Evolutionary conservation across 257 asterid genomes (phyloP).

Genomic region (Craterostigma plantagineum): DNA sequence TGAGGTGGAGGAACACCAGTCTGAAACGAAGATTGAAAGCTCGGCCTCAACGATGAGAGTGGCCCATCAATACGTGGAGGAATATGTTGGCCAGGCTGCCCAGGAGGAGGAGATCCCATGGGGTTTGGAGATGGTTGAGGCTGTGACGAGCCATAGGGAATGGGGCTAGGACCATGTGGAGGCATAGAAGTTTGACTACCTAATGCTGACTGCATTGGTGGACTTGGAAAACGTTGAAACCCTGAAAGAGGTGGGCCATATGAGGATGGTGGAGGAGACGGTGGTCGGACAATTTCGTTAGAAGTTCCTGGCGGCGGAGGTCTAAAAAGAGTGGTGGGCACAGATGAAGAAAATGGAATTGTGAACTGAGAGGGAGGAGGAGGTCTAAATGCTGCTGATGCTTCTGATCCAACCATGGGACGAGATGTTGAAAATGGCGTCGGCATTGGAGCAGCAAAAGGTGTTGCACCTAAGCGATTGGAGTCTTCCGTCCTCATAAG

Average conservation of each 20-base stretch:
- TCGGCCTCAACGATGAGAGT: constrained; percentile 26
- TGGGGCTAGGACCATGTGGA: constrained; percentile 26
- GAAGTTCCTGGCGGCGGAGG: too few relatives aligned
- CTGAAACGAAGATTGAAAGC: constrained; percentile 43
- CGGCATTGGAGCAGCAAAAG: constrained; percentile 32
- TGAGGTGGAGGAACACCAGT: constrained; percentile 38
- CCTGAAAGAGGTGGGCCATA: constrained; percentile 47
- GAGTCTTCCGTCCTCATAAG: constrained; percentile 63
- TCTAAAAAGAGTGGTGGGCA: too few relatives aligned
- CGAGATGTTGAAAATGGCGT: constrained; percentile 42
- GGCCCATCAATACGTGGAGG: constrained; percentile 26
- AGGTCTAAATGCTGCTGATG: constrained; percentile 29
- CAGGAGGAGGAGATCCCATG: constrained; percentile 62
- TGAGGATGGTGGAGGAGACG: constrained; percentile 25
- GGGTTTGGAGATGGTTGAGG: constrained; percentile 27
- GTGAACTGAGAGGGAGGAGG: constrained; percentile 21
- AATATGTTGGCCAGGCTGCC: constrained; percentile 7
- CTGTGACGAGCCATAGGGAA: constrained; percentile 17
- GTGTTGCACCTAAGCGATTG: constrained; percentile 26
- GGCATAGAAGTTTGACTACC: constrained; percentile 33
- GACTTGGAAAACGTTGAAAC: constrained; percentile 37
- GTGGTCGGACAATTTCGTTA: too few relatives aligned
- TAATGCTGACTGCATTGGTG: too few relatives aligned
- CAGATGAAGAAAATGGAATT: constrained; percentile 27
- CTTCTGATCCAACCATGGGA: constrained; percentile 28